Evolutionary conservation across 2,329 filamentous ascomycete genomes (phyloP).

Genomic region (Sclerotiophoma versabilis): DNA sequence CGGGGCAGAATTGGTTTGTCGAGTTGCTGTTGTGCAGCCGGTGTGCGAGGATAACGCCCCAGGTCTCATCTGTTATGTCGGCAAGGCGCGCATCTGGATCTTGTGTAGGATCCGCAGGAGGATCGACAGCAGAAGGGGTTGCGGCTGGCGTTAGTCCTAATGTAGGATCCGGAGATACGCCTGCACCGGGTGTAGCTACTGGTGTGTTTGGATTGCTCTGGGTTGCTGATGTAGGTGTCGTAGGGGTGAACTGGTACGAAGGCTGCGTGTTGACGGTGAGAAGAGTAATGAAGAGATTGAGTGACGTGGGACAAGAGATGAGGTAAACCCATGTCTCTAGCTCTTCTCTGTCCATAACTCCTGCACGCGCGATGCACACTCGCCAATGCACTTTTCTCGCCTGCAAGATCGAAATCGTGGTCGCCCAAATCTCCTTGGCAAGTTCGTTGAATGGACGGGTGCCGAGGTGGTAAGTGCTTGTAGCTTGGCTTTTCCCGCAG

Average conservation of each 20-base stretch:
- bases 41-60: conserved; percentile 75
- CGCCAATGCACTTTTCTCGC: conserved; percentile 77
- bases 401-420: conserved; percentile 75
- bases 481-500: conserved; percentile 74
- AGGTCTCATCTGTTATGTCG: conserved; percentile 77
- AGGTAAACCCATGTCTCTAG: conserved; percentile 55
- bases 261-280: conserved; percentile 71
- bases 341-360: conserved; percentile 72
- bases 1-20: conserved; percentile 43
- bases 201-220: conserved; percentile 22
- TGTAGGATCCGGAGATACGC: conserved; percentile 44
- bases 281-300: conserved; percentile 57
- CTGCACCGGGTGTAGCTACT: conserved; percentile 36
- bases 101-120: conserved; percentile 51
- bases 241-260: conserved; percentile 68
- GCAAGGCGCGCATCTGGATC: conserved; percentile 73
- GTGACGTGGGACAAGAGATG: conserved; percentile 45
- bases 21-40: conserved; percentile 51
- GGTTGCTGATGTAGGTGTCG: conserved; percentile 28
- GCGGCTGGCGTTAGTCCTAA: conserved; percentile 68
- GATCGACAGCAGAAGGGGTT: conserved; percentile 62
- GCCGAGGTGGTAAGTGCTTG: conserved; percentile 73
- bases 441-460: conserved; percentile 70
- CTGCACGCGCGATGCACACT: conserved; percentile 75
- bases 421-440: conserved; percentile 79